Conservation (phyloP, 2,329 filamentous ascomycete species). For the Penicillium psychrosexuale region DNA sequence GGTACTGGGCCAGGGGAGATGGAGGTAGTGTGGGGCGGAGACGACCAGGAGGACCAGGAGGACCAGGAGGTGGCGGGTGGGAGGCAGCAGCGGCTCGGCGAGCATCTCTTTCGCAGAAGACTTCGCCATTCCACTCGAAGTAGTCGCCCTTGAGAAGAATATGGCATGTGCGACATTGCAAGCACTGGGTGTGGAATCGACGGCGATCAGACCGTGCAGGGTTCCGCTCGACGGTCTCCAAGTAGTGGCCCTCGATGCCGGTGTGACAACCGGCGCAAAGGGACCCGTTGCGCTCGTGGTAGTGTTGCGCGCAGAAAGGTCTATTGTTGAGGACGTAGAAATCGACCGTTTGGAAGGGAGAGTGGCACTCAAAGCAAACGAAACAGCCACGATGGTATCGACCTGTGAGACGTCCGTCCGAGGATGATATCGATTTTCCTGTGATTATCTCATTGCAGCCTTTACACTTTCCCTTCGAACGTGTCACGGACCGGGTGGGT, state of each 20-base stretch:
- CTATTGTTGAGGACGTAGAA: slow-evolving; percentile 88
- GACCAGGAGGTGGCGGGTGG: slow-evolving; percentile 27
- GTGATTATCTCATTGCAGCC: slow-evolving; percentile 75
- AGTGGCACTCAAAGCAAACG: slow-evolving; percentile 77
- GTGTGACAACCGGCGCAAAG: slow-evolving; percentile 74
- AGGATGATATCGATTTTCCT: slow-evolving; percentile 90
- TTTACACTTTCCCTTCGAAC: slow-evolving; percentile 72
- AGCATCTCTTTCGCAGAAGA: slow-evolving; percentile 86
- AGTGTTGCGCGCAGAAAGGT: slow-evolving; percentile 89
- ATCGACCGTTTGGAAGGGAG: slow-evolving; percentile 78
- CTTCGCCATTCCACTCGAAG: slow-evolving; percentile 76
- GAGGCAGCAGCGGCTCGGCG: slow-evolving; percentile 51
- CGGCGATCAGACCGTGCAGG: slow-evolving; percentile 43
- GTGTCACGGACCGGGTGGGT: slow-evolving; percentile 40
- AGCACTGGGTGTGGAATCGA: slow-evolving; percentile 85
- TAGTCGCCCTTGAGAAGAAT: slow-evolving; percentile 76
- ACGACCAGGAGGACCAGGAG: slow-evolving; percentile 28
- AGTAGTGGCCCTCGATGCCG: slow-evolving; percentile 90
- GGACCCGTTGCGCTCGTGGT: slow-evolving; percentile 86
- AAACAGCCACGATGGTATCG: slow-evolving; percentile 96
- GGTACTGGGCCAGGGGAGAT: slow-evolving; percentile 34
- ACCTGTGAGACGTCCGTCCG: slow-evolving; percentile 85
- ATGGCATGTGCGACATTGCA: slow-evolving; percentile 74
- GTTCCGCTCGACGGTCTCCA: slow-evolving; percentile 66
- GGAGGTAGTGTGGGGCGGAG: slow-evolving; percentile 35